Evolutionary conservation across 192 early-diverging fungal species (phyloP).

Genomic region (Entomortierella lignicola): DNA sequence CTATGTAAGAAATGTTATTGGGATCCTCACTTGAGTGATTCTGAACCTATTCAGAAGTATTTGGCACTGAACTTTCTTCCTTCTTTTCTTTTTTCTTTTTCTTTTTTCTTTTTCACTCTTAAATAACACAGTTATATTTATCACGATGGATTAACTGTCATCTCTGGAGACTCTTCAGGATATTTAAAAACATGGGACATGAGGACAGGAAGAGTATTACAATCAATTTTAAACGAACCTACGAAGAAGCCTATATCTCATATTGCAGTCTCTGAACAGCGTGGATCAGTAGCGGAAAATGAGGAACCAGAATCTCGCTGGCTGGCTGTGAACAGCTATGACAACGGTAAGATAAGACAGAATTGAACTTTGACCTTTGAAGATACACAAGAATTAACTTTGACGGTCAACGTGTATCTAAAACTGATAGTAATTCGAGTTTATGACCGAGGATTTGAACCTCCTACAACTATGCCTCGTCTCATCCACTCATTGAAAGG

Average conservation of each 20-base stretch:
- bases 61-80: neutral
- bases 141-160: slow-evolving; percentile 75
- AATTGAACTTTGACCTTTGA: too few species aligned
- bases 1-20: slow-evolving; percentile 55
- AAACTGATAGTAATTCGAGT: slow-evolving; percentile 79
- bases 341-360: slow-evolving; percentile 74
- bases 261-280: slow-evolving; percentile 64
- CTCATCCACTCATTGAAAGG: slow-evolving; percentile 89
- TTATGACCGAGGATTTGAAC: slow-evolving; percentile 88
- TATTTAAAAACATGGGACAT: slow-evolving; percentile 95
- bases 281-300: slow-evolving; percentile 26
- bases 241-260: slow-evolving; percentile 84
- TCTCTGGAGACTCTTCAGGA: slow-evolving; percentile 89
- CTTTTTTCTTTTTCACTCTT: too few species aligned
- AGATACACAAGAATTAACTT: too few species aligned
- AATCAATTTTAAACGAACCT: slow-evolving; percentile 69
- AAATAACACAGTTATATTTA: slow-evolving; percentile 73
- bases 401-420: too few species aligned
- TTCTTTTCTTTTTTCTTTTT: too few species aligned
- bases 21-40: neutral
- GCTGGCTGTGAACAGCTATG: slow-evolving; percentile 93
- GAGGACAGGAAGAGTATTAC: slow-evolving; percentile 64
- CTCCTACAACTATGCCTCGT: slow-evolving; percentile 74
- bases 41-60: neutral
- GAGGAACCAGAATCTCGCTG: slow-evolving; percentile 78